phyloP scores from a whole-genome alignment of 805 yeast species.

The Monosporozyma aquatica region DNA sequence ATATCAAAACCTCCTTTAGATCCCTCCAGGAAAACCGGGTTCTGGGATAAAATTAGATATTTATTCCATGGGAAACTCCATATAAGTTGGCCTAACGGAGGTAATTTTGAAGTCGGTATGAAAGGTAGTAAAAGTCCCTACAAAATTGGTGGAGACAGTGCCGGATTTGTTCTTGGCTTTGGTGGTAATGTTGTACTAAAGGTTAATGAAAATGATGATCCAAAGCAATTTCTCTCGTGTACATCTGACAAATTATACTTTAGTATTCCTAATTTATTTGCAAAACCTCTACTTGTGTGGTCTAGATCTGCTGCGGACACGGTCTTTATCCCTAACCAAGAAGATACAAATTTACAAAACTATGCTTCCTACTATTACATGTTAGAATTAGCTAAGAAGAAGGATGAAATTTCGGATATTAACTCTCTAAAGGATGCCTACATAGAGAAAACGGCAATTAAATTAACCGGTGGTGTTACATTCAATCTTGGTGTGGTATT shows the following conservation, averaged over 20 bases:
- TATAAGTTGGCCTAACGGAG: constrained; percentile 42
- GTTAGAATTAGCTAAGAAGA: constrained; percentile 21
- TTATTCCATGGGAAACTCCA: constrained; percentile 63
- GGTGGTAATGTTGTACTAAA: constrained; percentile 48
- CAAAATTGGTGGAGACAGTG: constrained; percentile 48
- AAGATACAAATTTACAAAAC: constrained; percentile 33
- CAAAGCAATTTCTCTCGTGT: constrained; percentile 57
- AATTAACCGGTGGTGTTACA: constrained; percentile 50
- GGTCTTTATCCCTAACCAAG: constrained; percentile 39
- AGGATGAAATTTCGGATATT: constrained; percentile 14
- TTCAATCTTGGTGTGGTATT: constrained; percentile 51
- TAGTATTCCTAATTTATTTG: constrained; percentile 68
- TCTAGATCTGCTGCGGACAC: constrained; percentile 38
- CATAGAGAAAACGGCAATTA: constrained; percentile 47
- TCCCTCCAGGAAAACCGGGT: constrained; percentile 75
- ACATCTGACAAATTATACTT: constrained; percentile 54
- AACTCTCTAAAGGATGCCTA: constrained; percentile 19
- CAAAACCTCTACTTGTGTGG: constrained; percentile 49
- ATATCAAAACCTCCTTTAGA: constrained; percentile 87
- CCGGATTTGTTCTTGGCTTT: constrained; percentile 77
- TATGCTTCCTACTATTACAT: constrained; percentile 44
- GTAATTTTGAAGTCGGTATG: constrained; percentile 47
- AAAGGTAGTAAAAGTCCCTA: constrained; percentile 81
- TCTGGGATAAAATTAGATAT: constrained; percentile 84
- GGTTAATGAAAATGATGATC: constrained; percentile 59